Evolutionary conservation across 768 basidiomycete genomes (phyloP).

Genomic region (Suillus brevipes): DNA sequence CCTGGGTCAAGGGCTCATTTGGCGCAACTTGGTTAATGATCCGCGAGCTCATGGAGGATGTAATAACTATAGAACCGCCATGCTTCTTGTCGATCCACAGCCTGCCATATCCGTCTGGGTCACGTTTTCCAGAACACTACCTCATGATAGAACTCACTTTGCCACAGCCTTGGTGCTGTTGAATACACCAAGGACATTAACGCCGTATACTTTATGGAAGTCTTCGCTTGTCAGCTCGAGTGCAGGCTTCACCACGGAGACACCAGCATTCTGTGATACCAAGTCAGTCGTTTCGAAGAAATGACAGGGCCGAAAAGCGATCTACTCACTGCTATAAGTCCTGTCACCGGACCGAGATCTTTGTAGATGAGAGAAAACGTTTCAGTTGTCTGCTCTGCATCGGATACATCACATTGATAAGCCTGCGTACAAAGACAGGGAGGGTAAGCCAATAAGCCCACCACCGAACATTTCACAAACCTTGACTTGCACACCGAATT

Average conservation of each 20-base stretch:
- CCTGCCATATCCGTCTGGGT: slow-evolving; percentile 26
- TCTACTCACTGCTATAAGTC: slow-evolving; percentile 53
- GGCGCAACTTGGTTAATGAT: slow-evolving; percentile 55
- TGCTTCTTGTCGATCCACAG: slow-evolving; percentile 43
- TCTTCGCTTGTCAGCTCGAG: slow-evolving; percentile 56
- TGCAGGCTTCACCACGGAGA: slow-evolving; percentile 64
- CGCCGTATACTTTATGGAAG: slow-evolving; percentile 53
- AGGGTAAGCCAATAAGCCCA: neutral
- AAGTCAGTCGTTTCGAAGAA: neutral
- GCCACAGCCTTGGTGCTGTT: slow-evolving; percentile 61
- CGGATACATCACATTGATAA: slow-evolving; percentile 61
- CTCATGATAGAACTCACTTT: slow-evolving; percentile 36
- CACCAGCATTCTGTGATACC: slow-evolving; percentile 52
- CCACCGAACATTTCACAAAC: slow-evolving; percentile 12
- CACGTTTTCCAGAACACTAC: neutral
- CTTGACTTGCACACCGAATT: slow-evolving; percentile 47
- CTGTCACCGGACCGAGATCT: slow-evolving; percentile 44
- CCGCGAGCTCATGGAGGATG: slow-evolving; percentile 65
- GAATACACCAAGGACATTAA: slow-evolving; percentile 71
- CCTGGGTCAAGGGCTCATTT: slow-evolving; percentile 55
- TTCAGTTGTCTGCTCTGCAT: slow-evolving; percentile 43
- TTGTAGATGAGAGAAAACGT: slow-evolving; percentile 50
- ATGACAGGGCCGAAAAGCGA: accelerated
- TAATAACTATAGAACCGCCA: slow-evolving; percentile 60
- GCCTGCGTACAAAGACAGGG: slow-evolving; percentile 37